These are phyloP conservation scores for Rutstroemia sp. DNA, from an alignment of 2,329 filamentous ascomycete genomes.

Conservation along the genomic window DNA sequence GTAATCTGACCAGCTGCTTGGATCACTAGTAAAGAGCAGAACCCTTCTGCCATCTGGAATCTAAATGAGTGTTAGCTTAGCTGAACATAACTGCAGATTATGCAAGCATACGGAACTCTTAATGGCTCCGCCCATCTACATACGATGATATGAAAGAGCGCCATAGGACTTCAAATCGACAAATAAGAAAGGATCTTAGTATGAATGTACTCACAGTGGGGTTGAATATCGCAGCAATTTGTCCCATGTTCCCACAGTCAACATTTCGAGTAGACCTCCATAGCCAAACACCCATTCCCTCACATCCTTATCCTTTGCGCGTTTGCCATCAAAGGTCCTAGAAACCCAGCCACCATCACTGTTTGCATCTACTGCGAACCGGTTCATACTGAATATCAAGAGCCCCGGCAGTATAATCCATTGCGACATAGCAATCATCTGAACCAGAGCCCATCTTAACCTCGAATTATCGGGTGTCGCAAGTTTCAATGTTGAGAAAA, in stretches of 20 bases:
- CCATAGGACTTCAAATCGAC: too few relatives aligned
- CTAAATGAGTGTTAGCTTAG: background rate
- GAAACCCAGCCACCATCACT: slow-evolving; percentile 70
- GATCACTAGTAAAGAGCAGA: slow-evolving; percentile 92
- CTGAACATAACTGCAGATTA: background rate
- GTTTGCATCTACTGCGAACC: slow-evolving; percentile 87
- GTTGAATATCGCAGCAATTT: slow-evolving; percentile 82
- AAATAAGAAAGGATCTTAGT: too few relatives aligned
- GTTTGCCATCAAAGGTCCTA: slow-evolving; percentile 63
- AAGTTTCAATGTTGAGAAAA: slow-evolving; percentile 75
- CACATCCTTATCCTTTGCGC: slow-evolving; percentile 58
- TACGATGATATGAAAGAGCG: too few relatives aligned
- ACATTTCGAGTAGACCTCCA: slow-evolving; percentile 70
- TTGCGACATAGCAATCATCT: slow-evolving; percentile 67
- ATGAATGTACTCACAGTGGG: slow-evolving; percentile 45
- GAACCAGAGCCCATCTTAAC: slow-evolving; percentile 63
- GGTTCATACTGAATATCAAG: slow-evolving; percentile 90
- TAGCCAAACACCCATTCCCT: slow-evolving; percentile 84
- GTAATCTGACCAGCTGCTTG: slow-evolving; percentile 93
- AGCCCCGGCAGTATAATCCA: slow-evolving; percentile 80
- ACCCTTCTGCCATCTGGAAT: slow-evolving; percentile 92
- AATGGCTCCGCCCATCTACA: too few relatives aligned
- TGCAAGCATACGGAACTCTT: too few relatives aligned
- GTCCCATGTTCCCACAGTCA: slow-evolving; percentile 83
- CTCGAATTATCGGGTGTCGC: slow-evolving; percentile 72